Percentiles rank a stretch among this genome's conserved stretches.
These are phyloP conservation scores for Cubamyces sp. DNA, from an alignment of 768 basidiomycete genomes.

Conservation along the genomic window DNA sequence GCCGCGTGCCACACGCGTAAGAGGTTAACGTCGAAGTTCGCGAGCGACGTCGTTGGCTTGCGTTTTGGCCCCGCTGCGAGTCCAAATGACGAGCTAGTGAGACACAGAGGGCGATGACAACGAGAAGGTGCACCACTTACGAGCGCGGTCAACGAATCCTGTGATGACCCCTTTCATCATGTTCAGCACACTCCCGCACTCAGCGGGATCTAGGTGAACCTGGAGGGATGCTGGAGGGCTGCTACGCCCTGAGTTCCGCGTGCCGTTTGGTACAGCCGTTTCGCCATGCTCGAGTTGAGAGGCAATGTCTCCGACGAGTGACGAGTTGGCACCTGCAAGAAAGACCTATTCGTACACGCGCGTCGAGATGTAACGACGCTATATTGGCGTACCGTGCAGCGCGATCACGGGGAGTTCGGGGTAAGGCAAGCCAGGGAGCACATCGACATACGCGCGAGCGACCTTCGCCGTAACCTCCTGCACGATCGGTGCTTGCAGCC, in stretches of 20 bases:
- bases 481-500: constrained; percentile 54
- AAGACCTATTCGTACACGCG: background rate
- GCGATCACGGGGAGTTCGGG: constrained; percentile 63
- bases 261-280: background rate
- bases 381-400: constrained; percentile 50
- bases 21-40: constrained; percentile 62
- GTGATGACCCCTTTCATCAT: constrained; percentile 60
- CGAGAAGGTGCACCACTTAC: constrained; percentile 27
- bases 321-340: constrained; percentile 34
- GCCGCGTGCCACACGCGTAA: constrained; percentile 61
- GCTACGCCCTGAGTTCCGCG: background rate
- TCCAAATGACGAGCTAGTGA: no score
- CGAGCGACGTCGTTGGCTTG: constrained; percentile 54
- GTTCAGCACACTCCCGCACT: constrained; percentile 54
- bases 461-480: constrained; percentile 49
- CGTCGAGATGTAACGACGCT: no score
- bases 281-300: background rate
- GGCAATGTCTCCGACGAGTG: constrained; percentile 12
- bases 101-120: no score
- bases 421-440: constrained; percentile 59
- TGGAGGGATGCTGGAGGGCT: constrained; percentile 31
- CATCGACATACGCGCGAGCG: constrained; percentile 45
- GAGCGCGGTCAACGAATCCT: constrained; percentile 50
- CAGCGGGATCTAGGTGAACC: constrained; percentile 59
- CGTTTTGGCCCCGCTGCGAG: constrained; percentile 34